These are phyloP conservation scores for Phanerochaete carnosa DNA, from an alignment of 768 basidiomycete genomes.

Conservation along the genomic window DNA sequence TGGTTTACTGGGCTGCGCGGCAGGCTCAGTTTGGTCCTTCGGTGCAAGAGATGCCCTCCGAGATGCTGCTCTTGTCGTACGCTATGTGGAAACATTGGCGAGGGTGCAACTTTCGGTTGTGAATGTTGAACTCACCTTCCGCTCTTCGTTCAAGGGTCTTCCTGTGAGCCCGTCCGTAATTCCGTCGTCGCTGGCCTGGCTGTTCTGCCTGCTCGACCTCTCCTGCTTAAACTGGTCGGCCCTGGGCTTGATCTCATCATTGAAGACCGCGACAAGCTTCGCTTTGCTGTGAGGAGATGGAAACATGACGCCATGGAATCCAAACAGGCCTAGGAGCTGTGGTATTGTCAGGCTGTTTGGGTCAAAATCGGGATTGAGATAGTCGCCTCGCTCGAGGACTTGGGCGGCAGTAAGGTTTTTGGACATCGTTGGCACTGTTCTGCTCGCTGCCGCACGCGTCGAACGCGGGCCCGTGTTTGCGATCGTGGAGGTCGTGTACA, in stretches of 20 bases:
- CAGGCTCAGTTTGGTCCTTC: constrained; percentile 34
- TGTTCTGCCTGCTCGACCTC: constrained; percentile 60
- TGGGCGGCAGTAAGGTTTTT: constrained; percentile 70
- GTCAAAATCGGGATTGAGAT: constrained; percentile 77
- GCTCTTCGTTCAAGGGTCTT: constrained; percentile 48
- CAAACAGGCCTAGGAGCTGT: constrained; percentile 76
- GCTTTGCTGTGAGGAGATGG: constrained; percentile 75
- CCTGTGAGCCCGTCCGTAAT: constrained; percentile 84
- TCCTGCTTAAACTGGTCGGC: constrained; percentile 58
- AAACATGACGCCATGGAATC: constrained; percentile 72
- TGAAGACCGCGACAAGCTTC: constrained; percentile 74
- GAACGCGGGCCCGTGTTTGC: constrained; percentile 1
- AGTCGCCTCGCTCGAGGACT: constrained; percentile 70
- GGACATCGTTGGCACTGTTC: constrained; percentile 49
- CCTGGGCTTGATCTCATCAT: constrained; percentile 68
- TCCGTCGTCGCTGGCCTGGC: constrained; percentile 75
- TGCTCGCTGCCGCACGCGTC: constrained; percentile 13
- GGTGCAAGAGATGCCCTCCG: constrained; percentile 62
- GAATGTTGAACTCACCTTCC: constrained; percentile 35
- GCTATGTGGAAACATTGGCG: constrained; percentile 23
- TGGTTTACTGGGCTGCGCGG: constrained; percentile 32
- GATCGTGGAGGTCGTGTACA: constrained; percentile 16
- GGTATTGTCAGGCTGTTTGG: constrained; percentile 70
- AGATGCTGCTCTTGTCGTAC: constrained; percentile 49
- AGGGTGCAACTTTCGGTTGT: constrained; percentile 3